phyloP scores from a whole-genome alignment of 2,329 filamentous ascomycete species.

The Sordariomycetes sp. region DNA sequence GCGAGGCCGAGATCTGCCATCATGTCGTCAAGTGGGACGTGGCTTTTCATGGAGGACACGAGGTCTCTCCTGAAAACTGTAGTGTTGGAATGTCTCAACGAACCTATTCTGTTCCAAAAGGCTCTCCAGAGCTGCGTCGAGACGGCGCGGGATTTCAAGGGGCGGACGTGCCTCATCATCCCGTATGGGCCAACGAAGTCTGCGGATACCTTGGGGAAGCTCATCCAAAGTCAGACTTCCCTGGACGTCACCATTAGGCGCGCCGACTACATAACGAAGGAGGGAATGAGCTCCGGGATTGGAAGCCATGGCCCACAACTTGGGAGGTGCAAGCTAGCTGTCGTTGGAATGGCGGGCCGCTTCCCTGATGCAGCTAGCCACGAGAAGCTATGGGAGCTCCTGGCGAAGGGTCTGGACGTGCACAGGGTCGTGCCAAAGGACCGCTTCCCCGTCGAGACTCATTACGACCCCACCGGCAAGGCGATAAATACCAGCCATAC shows the following conservation, averaged over 20 bases:
- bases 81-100: slow-evolving; percentile 34
- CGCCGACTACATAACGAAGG: slow-evolving; percentile 19
- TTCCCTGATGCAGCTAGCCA: slow-evolving; percentile 26
- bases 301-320: slow-evolving; percentile 30
- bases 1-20: slow-evolving; percentile 31
- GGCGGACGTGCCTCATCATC: slow-evolving; percentile 28
- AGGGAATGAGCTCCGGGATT: slow-evolving; percentile 19
- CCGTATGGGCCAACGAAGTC: slow-evolving; percentile 37
- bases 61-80: slow-evolving; percentile 26
- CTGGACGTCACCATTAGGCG: slow-evolving; percentile 26
- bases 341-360: slow-evolving; percentile 49
- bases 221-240: slow-evolving; percentile 25
- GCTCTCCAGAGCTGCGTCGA: slow-evolving; percentile 32
- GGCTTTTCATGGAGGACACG: slow-evolving; percentile 24
- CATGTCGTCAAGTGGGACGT: slow-evolving; percentile 33
- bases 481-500: slow-evolving; percentile 56
- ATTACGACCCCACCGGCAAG: slow-evolving; percentile 55
- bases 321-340: slow-evolving; percentile 59
- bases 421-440: slow-evolving; percentile 49
- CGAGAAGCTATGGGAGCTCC: slow-evolving; percentile 47
- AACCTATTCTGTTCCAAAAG: slow-evolving; percentile 32
- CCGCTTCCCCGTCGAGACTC: slow-evolving; percentile 53
- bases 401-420: slow-evolving; percentile 54
- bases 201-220: slow-evolving; percentile 28
- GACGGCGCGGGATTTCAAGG: slow-evolving; percentile 23